phyloP scores from a whole-genome alignment of 2,329 filamentous ascomycete genomes.

The Metarhizium album region DNA sequence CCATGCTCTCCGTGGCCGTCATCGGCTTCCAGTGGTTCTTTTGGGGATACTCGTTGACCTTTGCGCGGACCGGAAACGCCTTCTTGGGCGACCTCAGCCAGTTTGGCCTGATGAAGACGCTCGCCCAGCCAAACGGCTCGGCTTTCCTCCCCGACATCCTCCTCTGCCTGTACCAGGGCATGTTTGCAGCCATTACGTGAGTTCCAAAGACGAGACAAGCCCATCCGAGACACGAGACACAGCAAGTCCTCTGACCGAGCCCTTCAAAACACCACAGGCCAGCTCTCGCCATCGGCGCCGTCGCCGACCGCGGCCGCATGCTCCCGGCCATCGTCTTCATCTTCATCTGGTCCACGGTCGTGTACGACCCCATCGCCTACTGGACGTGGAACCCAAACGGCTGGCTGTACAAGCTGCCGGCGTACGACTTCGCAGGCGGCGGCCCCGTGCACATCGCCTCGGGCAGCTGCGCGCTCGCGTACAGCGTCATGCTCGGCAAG shows the following conservation, averaged over 20 bases:
- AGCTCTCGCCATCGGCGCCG: constrained; percentile 48
- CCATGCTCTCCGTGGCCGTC: constrained; percentile 69
- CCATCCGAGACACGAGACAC: too few species aligned
- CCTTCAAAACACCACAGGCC: constrained; percentile 23
- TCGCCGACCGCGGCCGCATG: constrained; percentile 50
- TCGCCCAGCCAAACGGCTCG: constrained; percentile 66
- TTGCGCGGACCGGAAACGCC: constrained; percentile 66
- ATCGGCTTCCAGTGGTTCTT: constrained; percentile 92
- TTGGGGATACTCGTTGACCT: constrained; percentile 83
- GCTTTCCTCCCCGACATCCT: constrained; percentile 66
- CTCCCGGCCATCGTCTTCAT: constrained; percentile 54
- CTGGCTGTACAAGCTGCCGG: constrained; percentile 58
- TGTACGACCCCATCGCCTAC: constrained; percentile 65
- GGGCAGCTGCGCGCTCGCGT: constrained; percentile 60
- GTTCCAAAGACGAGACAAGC: constrained; percentile 19
- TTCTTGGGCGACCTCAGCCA: constrained; percentile 75
- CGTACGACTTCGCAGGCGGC: constrained; percentile 65
- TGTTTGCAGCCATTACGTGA: constrained; percentile 84
- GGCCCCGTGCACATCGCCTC: constrained; percentile 67
- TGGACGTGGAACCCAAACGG: constrained; percentile 63
- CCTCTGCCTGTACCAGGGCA: constrained; percentile 78
- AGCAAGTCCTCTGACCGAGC: too few species aligned
- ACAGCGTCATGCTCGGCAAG: constrained; percentile 63
- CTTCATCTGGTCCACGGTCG: constrained; percentile 60
- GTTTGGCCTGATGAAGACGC: constrained; percentile 69